Percentiles rank a stretch among this genome's conserved stretches.
Evolutionary conservation across 2,329 filamentous ascomycete genomes (phyloP).

Genomic region (Colletotrichum sp.): DNA sequence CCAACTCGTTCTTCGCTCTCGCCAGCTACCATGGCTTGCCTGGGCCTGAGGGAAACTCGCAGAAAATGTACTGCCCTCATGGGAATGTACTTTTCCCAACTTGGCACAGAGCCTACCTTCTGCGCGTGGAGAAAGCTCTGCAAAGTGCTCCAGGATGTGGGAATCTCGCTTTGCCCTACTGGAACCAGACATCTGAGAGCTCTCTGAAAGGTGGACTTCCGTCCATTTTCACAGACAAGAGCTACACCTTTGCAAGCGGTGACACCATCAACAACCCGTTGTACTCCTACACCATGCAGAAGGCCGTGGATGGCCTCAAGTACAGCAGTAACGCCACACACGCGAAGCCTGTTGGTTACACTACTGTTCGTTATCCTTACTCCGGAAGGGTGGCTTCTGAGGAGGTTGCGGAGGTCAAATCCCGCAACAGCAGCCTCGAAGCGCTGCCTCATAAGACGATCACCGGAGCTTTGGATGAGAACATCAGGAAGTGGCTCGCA

Average conservation of each 20-base stretch:
- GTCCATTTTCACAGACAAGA: not conserved
- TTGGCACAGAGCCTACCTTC: slow-evolving; percentile 34
- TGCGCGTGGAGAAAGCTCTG: slow-evolving; percentile 27
- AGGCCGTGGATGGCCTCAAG: slow-evolving; percentile 4
- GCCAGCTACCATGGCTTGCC: slow-evolving; percentile 29
- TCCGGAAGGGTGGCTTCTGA: slow-evolving; percentile 22
- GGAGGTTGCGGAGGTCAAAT: not conserved
- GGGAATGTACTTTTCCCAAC: slow-evolving; percentile 32
- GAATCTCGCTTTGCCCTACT: slow-evolving; percentile 24
- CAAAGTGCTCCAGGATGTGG: slow-evolving; percentile 13
- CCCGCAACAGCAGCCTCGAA: slow-evolving; percentile 13
- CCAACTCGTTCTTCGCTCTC: slow-evolving; percentile 30
- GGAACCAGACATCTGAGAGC: slow-evolving; percentile 20
- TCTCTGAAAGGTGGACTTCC: not conserved
- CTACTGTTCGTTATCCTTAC: slow-evolving; percentile 28
- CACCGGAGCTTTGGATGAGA: not conserved
- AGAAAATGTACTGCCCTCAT: slow-evolving; percentile 33
- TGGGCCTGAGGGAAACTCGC: slow-evolving; percentile 11
- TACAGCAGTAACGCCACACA: not conserved
- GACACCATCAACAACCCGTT: slow-evolving; percentile 23
- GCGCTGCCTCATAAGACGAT: not conserved
- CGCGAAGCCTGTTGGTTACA: slow-evolving; percentile 24
- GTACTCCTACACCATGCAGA: slow-evolving; percentile 27
- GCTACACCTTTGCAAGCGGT: not conserved
- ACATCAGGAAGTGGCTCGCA: not conserved